A percentile compares a stretch with the other conserved stretches of the same genome.
These are phyloP conservation scores for Avena eriantha DNA, from an alignment of 176 grass and related monocot species.

Conservation along the genomic window DNA sequence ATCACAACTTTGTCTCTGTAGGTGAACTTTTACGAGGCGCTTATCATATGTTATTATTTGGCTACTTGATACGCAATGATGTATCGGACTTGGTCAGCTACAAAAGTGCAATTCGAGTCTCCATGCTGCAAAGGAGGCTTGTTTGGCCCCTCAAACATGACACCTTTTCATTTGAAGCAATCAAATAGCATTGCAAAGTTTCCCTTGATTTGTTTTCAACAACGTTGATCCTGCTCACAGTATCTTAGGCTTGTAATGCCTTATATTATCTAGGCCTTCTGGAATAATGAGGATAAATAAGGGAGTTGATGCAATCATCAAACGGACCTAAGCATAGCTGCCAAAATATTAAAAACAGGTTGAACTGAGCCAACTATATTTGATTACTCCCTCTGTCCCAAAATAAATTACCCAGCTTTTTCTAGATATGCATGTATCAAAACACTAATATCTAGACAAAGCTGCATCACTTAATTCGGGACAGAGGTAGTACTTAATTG, in stretches of 20 bases:
- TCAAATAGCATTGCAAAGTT: not conserved
- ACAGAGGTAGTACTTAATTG: too few species aligned
- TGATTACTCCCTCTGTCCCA: too few species aligned
- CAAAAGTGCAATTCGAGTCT: not conserved
- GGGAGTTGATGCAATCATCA: not conserved
- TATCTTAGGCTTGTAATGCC: not conserved
- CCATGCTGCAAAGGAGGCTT: not conserved
- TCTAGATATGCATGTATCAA: too few species aligned
- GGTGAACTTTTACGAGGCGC: not conserved
- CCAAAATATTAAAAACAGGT: not conserved
- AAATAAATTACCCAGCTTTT: too few species aligned
- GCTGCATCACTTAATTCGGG: too few species aligned
- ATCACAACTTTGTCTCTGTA: not conserved
- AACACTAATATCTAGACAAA: too few species aligned
- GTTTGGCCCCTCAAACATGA: not conserved
- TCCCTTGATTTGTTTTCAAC: not conserved
- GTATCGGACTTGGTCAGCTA: not conserved
- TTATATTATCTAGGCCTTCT: constrained; percentile 16
- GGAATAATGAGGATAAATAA: not conserved
- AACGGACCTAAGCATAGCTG: not conserved
- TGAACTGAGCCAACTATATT: not conserved
- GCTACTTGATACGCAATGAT: not conserved
- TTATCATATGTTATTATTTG: not conserved
- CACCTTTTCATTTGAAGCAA: constrained; percentile 4
- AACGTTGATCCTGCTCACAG: not conserved